These are phyloP conservation scores for Boletellus ananiceps DNA, from an alignment of 768 basidiomycete species.

Conservation along the genomic window DNA sequence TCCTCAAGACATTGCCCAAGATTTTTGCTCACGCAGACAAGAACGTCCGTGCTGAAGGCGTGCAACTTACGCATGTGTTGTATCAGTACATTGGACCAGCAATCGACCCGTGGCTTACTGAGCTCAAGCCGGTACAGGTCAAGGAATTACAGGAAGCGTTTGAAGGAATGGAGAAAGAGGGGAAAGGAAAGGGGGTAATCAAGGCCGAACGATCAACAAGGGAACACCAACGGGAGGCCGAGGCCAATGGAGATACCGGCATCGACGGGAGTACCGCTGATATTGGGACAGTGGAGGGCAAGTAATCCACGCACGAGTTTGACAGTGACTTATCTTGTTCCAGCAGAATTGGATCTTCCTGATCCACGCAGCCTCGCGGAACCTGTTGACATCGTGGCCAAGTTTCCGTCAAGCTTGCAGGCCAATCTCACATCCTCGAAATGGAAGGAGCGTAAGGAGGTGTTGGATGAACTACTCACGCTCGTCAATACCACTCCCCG, in stretches of 20 bases:
- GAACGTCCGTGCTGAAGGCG: constrained; percentile 90
- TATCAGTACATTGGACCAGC: constrained; percentile 85
- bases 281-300: constrained; percentile 52
- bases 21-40: constrained; percentile 96
- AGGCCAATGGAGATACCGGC: constrained; percentile 36
- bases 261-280: constrained; percentile 35
- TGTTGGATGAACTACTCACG: constrained; percentile 74
- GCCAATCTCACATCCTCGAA: constrained; percentile 80
- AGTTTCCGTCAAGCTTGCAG: constrained; percentile 73
- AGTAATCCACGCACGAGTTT: constrained; percentile 10
- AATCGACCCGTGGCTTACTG: constrained; percentile 79
- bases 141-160: constrained; percentile 94
- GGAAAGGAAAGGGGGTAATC: constrained; percentile 76
- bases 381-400: constrained; percentile 70
- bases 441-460: constrained; percentile 97
- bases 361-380: constrained; percentile 82
- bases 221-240: constrained; percentile 68
- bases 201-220: constrained; percentile 80
- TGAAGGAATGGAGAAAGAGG: constrained; percentile 76
- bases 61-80: constrained; percentile 62
- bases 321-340: constrained; percentile 10
- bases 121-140: constrained; percentile 94
- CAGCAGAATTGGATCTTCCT: constrained; percentile 46
- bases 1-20: constrained; percentile 87
- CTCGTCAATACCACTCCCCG: constrained; percentile 65